Conservation (phyloP, 2,329 filamentous ascomycete genomes). For the Colletotrichum karsti region DNA sequence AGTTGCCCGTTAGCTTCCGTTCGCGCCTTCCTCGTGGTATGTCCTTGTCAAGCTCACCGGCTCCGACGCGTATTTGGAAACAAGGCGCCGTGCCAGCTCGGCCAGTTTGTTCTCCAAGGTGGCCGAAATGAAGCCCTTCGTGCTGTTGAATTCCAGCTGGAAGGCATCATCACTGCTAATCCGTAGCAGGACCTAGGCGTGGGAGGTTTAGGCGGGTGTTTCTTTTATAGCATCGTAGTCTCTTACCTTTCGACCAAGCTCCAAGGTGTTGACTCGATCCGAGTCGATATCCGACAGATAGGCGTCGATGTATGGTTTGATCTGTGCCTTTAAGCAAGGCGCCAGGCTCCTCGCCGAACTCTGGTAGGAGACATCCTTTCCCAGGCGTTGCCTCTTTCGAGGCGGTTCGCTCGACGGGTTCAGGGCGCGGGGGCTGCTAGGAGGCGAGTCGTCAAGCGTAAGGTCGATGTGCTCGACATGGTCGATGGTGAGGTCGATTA, state of each 20-base stretch:
- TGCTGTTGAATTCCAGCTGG: background rate
- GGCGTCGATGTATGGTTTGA: constrained; percentile 41
- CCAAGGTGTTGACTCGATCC: constrained; percentile 33
- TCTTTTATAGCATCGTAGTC: constrained; percentile 27
- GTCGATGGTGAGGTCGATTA: constrained; percentile 19
- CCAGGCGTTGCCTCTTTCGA: constrained; percentile 40
- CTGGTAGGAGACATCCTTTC: constrained; percentile 19
- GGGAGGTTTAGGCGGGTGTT: background rate
- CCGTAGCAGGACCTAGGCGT: constrained; percentile 1
- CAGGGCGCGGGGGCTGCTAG: constrained; percentile 1
- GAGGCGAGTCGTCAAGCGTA: constrained; percentile 31
- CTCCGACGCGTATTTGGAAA: background rate
- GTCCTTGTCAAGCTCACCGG: background rate
- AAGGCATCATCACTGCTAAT: background rate
- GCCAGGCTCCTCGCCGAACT: constrained; percentile 28
- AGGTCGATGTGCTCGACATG: constrained; percentile 38
- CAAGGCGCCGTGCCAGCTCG: background rate
- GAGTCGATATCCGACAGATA: constrained; percentile 35
- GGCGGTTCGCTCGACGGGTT: constrained; percentile 33
- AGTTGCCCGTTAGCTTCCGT: background rate
- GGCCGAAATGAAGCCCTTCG: constrained; percentile 6
- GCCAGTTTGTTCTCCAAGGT: background rate
- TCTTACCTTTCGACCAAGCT: constrained; percentile 41
- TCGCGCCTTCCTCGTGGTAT: background rate
- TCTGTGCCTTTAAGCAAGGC: constrained; percentile 38